phyloP scores from a whole-genome alignment of 1,284 basidiomycete species.

The Cryptococcus jaspeensis region DNA sequence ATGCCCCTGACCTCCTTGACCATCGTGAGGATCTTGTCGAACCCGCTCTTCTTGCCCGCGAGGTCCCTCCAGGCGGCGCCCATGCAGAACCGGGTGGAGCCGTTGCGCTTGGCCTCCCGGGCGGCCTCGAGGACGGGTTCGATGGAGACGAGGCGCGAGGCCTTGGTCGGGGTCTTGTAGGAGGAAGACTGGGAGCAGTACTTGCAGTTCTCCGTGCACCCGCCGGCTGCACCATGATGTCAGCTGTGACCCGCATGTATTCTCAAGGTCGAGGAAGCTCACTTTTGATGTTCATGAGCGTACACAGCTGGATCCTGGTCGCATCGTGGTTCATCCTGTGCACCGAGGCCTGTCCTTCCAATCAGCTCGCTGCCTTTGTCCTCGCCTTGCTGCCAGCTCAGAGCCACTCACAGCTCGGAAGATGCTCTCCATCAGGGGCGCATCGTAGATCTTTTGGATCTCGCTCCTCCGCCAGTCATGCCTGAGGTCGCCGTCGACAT shows the following conservation, averaged over 20 bases:
- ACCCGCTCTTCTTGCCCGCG: slow-evolving; percentile 88
- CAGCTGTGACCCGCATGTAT: not conserved
- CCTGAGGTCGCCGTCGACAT: slow-evolving; percentile 37
- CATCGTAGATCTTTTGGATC: slow-evolving; percentile 55
- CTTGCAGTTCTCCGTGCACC: slow-evolving; percentile 95
- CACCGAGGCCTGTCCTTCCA: slow-evolving; percentile 54
- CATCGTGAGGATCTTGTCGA: slow-evolving; percentile 92
- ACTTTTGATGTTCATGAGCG: slow-evolving; percentile 99
- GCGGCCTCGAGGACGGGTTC: slow-evolving; percentile 90
- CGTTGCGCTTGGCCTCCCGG: slow-evolving; percentile 89
- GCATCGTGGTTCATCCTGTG: slow-evolving; percentile 87
- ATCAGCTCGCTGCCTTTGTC: not conserved
- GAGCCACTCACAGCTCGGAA: slow-evolving; percentile 66
- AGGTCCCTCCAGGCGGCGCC: slow-evolving; percentile 99
- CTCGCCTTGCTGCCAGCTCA: not conserved
- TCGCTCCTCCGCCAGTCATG: slow-evolving; percentile 52
- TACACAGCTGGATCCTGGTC: slow-evolving; percentile 89
- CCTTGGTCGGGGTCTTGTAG: slow-evolving; percentile 85
- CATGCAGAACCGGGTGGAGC: slow-evolving; percentile 98
- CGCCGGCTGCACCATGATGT: slow-evolving; percentile 63
- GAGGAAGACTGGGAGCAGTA: slow-evolving; percentile 97
- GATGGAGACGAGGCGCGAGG: slow-evolving; percentile 82
- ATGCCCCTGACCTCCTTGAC: slow-evolving; percentile 77
- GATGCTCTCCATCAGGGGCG: slow-evolving; percentile 79
- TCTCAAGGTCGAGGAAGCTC: slow-evolving; percentile 47